Percentiles rank a stretch among this genome's conserved stretches.
phyloP scores from a whole-genome alignment of 495 filamentous ascomycete species.

The Penicillium soppii region DNA sequence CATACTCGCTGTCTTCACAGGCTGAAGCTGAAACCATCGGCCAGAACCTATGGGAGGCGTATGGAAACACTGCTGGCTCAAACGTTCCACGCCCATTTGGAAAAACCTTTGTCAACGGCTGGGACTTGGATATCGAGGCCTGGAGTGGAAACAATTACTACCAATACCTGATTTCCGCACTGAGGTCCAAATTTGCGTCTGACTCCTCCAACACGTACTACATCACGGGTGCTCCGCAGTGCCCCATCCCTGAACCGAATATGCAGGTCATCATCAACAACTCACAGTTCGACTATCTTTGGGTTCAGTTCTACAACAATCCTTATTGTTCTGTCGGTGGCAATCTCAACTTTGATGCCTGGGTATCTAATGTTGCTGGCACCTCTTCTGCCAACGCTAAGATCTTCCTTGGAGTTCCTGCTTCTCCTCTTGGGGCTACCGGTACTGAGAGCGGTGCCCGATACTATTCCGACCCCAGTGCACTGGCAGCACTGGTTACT shows the following conservation, averaged over 20 bases:
- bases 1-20: slow-evolving; percentile 38
- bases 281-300: slow-evolving; percentile 39
- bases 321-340: slow-evolving; percentile 25
- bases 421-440: slow-evolving; percentile 38
- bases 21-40: slow-evolving; percentile 47
- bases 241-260: slow-evolving; percentile 52
- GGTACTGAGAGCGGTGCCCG: slow-evolving; percentile 36
- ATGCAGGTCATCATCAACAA: slow-evolving; percentile 41
- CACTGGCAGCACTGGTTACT: slow-evolving; percentile 34
- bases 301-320: slow-evolving; percentile 49
- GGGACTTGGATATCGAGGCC: slow-evolving; percentile 52
- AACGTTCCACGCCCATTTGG: slow-evolving; percentile 54
- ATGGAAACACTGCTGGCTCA: slow-evolving; percentile 41
- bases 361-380: slow-evolving; percentile 41
- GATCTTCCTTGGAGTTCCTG: slow-evolving; percentile 51
- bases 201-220: slow-evolving; percentile 49
- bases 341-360: slow-evolving; percentile 39
- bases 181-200: slow-evolving; percentile 46
- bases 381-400: slow-evolving; percentile 41
- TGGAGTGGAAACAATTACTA: slow-evolving; percentile 36
- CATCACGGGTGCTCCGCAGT: slow-evolving; percentile 59
- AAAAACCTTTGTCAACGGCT: slow-evolving; percentile 53
- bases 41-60: slow-evolving; percentile 52
- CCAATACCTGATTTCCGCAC: slow-evolving; percentile 40
- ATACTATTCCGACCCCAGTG: slow-evolving; percentile 42